Percentiles rank a stretch among this genome's conserved stretches.
These are phyloP conservation scores for Phylloporus sp. DNA, from an alignment of 768 basidiomycete genomes.

Conservation along the genomic window DNA sequence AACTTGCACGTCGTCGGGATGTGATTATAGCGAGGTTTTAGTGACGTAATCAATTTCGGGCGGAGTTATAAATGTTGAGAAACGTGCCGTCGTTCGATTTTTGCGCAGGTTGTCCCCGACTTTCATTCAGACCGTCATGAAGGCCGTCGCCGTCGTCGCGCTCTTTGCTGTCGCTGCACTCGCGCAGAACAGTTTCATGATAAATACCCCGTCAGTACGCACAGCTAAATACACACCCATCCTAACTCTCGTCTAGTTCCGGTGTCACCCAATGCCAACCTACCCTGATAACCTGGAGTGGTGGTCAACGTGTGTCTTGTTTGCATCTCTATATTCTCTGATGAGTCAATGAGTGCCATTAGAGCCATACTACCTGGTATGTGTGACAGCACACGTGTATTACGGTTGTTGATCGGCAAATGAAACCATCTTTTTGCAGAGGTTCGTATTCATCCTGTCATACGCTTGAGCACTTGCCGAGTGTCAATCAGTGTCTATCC, in stretches of 20 bases:
- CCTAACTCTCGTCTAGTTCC: constrained; percentile 31
- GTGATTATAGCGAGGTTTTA: constrained; percentile 14
- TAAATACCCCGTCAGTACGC: constrained; percentile 71
- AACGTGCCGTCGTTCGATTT: background rate
- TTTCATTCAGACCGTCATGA: constrained; percentile 44
- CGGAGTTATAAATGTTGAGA: constrained; percentile 31
- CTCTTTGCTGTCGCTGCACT: constrained; percentile 40
- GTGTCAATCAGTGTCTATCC: constrained; percentile 46
- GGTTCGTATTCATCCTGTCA: constrained; percentile 24
- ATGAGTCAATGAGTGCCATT: background rate
- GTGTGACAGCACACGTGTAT: constrained; percentile 23
- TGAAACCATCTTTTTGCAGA: constrained; percentile 28
- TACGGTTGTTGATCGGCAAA: background rate
- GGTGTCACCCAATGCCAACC: constrained; percentile 58
- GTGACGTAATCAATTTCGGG: constrained; percentile 20
- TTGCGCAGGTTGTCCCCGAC: constrained; percentile 17
- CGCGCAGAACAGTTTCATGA: constrained; percentile 46
- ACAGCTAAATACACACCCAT: background rate
- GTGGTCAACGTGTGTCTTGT: constrained; percentile 47
- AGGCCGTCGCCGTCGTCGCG: constrained; percentile 38
- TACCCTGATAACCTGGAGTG: constrained; percentile 48
- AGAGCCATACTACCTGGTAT: constrained; percentile 67
- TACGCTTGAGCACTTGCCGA: background rate
- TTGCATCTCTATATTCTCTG: background rate
- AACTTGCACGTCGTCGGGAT: constrained; percentile 26